Conservation (phyloP, 78 protist genomes). For the Dictyostelium firmibasis region DNA sequence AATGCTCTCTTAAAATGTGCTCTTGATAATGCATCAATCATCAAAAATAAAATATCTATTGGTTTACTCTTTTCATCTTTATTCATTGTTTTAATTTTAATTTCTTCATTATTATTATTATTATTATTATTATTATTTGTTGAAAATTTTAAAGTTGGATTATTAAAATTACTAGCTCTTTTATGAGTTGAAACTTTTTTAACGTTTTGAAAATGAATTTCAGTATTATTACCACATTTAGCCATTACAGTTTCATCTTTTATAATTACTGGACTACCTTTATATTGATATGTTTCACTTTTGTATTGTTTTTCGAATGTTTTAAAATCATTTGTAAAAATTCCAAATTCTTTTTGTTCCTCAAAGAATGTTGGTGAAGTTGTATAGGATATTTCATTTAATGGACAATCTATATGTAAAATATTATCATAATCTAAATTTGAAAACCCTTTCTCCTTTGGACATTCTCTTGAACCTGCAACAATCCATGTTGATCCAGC, state of each 20-base stretch:
- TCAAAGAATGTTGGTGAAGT: slow-evolving; percentile 37
- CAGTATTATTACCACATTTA: slow-evolving; percentile 6
- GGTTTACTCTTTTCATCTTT: neutral
- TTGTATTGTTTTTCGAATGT: neutral
- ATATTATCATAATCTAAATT: slow-evolving; percentile 3
- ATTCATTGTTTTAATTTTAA: neutral
- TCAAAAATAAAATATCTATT: slow-evolving; percentile 44
- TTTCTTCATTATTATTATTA: neutral
- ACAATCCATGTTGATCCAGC: slow-evolving; percentile 6
- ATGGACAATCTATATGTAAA: slow-evolving; percentile 19
- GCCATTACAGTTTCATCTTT: slow-evolving; percentile 49
- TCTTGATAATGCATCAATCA: slow-evolving; percentile 60
- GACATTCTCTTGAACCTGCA: slow-evolving; percentile 38
- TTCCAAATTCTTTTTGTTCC: neutral
- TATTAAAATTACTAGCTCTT: slow-evolving; percentile 23
- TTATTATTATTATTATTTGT: neutral
- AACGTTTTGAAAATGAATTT: slow-evolving; percentile 38
- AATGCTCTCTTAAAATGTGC: slow-evolving; percentile 60
- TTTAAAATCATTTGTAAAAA: neutral
- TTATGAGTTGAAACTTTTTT: neutral
- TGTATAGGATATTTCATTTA: neutral
- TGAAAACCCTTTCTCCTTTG: neutral
- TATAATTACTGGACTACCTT: neutral
- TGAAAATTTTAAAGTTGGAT: neutral
- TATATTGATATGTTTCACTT: neutral